Evolutionary conservation across 495 filamentous ascomycete species (phyloP), one percentile per base, ranked within the genome.

Genomic region (Pseudoneurospora amorphoporcata): DNA sequence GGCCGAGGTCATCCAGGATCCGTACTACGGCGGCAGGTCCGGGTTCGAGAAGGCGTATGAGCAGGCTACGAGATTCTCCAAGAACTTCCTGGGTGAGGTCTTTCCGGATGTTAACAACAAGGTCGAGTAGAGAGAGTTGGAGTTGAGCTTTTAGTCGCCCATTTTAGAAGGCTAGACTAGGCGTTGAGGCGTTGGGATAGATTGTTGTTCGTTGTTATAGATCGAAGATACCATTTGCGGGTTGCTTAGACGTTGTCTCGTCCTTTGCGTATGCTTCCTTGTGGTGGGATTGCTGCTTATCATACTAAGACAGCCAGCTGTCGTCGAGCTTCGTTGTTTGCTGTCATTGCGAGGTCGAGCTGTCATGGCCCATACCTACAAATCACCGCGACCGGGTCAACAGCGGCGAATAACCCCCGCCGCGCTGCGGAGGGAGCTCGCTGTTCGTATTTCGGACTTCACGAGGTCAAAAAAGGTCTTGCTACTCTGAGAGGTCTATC

Each of bases 1-100:
- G 73, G 82, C 83, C 68, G 91, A 91, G 41, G 90, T 95, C 77
- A 90, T 98, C n/a, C 83, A 87, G 73, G 95, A 98, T 78, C 95
- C 95, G 9, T 99, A 99, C 78, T 98, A 98, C 82, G 93, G 92
- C 9, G 94, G 87, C 7, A 85, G 84, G 4, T 86, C 93, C 72
- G 94, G 93, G 6, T 99, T 99, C 77, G 90, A 93, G 73, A 88
- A 87, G 76, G 93, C 94, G 39, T 97, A 92, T 79, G 88, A 94
- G 80, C 95, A 98, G 83, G 89, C 90, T 69, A 82, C 86, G 42
- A 84, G 91, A 71, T 97, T 97, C 78, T 92, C 93, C 38, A 87
- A 87, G 77, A 91, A 90, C 70, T 94, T 97, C 76, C 73, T 97
- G 69, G 79, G 80, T 32, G 77, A 84, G 8, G 82, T 81, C n/a